Conservation (phyloP, 148 eudicot species). For the Pharnaceum exiguum region DNA sequence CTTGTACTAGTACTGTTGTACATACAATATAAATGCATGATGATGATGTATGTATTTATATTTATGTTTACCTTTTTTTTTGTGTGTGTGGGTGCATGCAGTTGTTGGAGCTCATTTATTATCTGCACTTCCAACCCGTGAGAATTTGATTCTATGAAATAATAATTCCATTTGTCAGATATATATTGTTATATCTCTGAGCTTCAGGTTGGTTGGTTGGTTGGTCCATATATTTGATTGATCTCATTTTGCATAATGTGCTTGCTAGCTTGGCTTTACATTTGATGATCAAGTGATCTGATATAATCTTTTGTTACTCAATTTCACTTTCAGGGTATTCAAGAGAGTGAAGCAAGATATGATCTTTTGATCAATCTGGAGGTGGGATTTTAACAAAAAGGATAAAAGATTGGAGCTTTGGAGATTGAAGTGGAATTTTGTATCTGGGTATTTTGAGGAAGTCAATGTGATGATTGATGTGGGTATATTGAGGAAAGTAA, state of each 20-base stretch:
- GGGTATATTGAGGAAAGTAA: background rate
- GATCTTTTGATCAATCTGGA: too few relatives aligned
- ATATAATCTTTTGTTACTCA: background rate
- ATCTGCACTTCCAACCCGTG: conserved; percentile 16
- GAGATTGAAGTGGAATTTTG: conserved; percentile 10
- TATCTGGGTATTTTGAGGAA: conserved; percentile 8
- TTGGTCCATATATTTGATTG: background rate
- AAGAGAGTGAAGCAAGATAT: background rate
- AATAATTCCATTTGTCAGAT: conserved; percentile 7
- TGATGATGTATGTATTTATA: too few relatives aligned
- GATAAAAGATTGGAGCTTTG: conserved; percentile 1
- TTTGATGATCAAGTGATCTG: background rate
- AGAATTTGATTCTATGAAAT: conserved; percentile 7
- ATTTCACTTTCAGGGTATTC: conserved; percentile 19
- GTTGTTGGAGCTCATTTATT: conserved; percentile 34
- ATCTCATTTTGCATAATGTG: conserved; percentile 12
- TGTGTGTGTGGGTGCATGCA: conserved; percentile 19
- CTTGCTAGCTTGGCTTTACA: background rate
- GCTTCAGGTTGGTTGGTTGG: conserved; percentile 2
- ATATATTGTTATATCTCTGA: too few relatives aligned
- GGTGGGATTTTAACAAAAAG: too few relatives aligned
- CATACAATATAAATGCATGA: too few relatives aligned
- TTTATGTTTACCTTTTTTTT: too few relatives aligned
- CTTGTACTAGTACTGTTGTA: too few relatives aligned
- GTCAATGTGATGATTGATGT: conserved; percentile 12